These are phyloP conservation scores for Neotropicomus parvogracilis DNA, from an alignment of 1,284 basidiomycete species.

Conservation along the genomic window DNA sequence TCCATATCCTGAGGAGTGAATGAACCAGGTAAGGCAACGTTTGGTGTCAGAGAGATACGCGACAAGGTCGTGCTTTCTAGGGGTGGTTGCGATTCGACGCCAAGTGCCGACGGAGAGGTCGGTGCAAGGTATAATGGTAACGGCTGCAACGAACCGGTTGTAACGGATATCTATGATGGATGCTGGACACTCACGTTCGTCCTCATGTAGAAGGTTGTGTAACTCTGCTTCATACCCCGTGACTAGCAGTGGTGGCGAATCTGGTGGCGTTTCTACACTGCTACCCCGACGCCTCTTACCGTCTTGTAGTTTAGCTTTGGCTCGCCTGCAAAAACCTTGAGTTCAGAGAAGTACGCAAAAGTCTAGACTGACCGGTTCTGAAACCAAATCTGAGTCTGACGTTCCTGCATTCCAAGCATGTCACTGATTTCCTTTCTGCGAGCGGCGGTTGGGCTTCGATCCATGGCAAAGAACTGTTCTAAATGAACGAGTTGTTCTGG, in stretches of 20 bases:
- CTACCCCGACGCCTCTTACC: constrained; percentile 46
- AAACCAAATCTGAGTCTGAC: constrained; percentile 85
- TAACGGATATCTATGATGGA: constrained; percentile 7
- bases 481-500: constrained; percentile 71
- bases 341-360: not conserved
- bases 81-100: constrained; percentile 61
- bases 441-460: constrained; percentile 67
- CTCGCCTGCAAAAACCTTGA: constrained; percentile 48
- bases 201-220: constrained; percentile 65
- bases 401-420: constrained; percentile 75
- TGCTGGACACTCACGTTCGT: constrained; percentile 50
- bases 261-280: constrained; percentile 42
- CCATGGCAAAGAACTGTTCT: constrained; percentile 63
- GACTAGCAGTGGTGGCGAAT: constrained; percentile 50
- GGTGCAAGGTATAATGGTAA: constrained; percentile 71
- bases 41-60: constrained; percentile 68
- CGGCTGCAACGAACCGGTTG: constrained; percentile 41
- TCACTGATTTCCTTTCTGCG: constrained; percentile 70
- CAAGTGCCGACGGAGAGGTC: constrained; percentile 72
- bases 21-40: constrained; percentile 71
- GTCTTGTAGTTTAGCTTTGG: constrained; percentile 72
- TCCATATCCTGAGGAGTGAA: constrained; percentile 63
- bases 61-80: constrained; percentile 60
- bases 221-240: constrained; percentile 57
- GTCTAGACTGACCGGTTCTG: constrained; percentile 63